Conservation (phyloP, 257 asterid genomes). For the Capsicum baccatum region DNA sequence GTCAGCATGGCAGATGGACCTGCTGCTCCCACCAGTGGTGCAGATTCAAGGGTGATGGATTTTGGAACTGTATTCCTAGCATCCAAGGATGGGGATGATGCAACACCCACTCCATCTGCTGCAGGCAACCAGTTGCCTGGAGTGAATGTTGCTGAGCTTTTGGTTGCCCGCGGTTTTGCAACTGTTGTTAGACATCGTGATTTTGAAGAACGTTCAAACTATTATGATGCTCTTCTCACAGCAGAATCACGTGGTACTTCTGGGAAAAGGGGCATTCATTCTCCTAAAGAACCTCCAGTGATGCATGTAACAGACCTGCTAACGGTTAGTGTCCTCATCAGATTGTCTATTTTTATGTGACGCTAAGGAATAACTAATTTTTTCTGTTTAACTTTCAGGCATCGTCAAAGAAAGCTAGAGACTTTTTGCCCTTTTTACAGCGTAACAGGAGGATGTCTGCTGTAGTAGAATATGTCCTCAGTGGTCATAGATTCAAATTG, state of each 20-base stretch:
- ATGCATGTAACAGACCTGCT: conserved; percentile 83
- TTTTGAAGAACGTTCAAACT: conserved; percentile 95
- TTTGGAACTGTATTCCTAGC: conserved; percentile 89
- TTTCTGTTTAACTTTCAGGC: conserved; percentile 48
- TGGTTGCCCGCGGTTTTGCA: conserved; percentile 92
- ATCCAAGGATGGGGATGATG: conserved; percentile 74
- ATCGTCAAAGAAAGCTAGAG: conserved; percentile 79
- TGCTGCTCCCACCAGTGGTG: conserved; percentile 50
- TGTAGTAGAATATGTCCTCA: conserved; percentile 87
- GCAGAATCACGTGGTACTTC: conserved; percentile 88
- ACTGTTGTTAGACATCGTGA: conserved; percentile 94
- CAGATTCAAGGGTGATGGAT: conserved; percentile 86
- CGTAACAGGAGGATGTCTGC: conserved; percentile 91
- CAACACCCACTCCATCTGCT: conserved; percentile 51
- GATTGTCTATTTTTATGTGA: not conserved
- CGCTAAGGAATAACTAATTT: not conserved
- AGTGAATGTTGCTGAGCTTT: conserved; percentile 80
- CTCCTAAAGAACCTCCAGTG: conserved; percentile 89
- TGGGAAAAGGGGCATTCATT: conserved; percentile 89
- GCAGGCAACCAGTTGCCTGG: conserved; percentile 64
- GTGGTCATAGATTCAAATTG: conserved; percentile 91
- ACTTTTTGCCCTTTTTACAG: conserved; percentile 90
- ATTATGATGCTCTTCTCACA: conserved; percentile 84
- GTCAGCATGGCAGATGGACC: conserved; percentile 75
- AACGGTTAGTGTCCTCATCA: conserved; percentile 59